A percentile compares a stretch with the other conserved stretches of the same genome.
phyloP scores from a whole-genome alignment of 257 asterid species.

The Nicotiana benthamiana region DNA sequence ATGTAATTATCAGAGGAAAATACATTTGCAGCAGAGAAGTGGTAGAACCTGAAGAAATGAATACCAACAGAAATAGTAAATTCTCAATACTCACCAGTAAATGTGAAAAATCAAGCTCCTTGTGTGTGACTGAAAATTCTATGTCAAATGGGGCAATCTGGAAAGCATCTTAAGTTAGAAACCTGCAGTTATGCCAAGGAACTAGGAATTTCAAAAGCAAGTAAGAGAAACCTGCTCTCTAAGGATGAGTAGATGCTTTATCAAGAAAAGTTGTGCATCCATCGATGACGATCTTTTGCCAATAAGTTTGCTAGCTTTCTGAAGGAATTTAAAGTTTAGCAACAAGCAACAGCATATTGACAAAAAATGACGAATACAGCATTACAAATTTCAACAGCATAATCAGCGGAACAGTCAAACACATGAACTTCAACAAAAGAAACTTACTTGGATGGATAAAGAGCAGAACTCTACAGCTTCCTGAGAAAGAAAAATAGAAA shows the following conservation, averaged over 20 bases:
- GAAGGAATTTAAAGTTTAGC: constrained; percentile 21
- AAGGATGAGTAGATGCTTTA: constrained; percentile 90
- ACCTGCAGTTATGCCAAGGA: background rate
- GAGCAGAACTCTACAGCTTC: constrained; percentile 96
- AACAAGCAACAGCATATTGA: constrained; percentile 18
- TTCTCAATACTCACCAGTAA: constrained; percentile 56
- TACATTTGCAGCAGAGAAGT: background rate
- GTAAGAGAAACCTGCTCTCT: constrained; percentile 52
- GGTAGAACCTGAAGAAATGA: background rate
- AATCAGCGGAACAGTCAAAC: background rate
- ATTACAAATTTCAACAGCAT: constrained; percentile 8
- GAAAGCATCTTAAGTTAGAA: constrained; percentile 27
- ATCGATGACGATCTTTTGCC: constrained; percentile 63
- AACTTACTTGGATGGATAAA: constrained; percentile 74
- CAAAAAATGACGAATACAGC: constrained; percentile 3
- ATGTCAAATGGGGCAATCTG: constrained; percentile 99
- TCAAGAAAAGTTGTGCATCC: constrained; percentile 93
- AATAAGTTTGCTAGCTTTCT: constrained; percentile 93
- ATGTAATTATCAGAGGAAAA: background rate
- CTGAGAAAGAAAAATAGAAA: constrained; percentile 36
- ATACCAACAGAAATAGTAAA: background rate
- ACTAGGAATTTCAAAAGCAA: constrained; percentile 1
- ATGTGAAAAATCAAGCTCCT: constrained; percentile 99
- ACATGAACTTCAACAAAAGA: constrained; percentile 2
- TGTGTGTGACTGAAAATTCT: constrained; percentile 93